phyloP scores from a whole-genome alignment of 2,329 filamentous ascomycete species.

The Claviceps fusiformis region DNA sequence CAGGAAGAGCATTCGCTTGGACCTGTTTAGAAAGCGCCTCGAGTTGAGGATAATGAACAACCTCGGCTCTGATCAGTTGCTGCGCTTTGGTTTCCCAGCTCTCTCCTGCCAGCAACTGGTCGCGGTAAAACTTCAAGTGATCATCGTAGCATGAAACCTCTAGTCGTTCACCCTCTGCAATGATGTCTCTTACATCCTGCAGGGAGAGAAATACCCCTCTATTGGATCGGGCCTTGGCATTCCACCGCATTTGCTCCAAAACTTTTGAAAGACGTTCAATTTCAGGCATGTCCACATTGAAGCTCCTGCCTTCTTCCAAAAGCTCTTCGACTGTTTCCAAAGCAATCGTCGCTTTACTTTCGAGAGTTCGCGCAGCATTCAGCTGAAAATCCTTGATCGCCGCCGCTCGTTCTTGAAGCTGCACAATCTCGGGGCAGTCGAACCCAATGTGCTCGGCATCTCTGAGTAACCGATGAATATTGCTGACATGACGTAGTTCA shows the following conservation, averaged over 20 bases:
- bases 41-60: conserved; percentile 86
- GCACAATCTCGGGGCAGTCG: conserved; percentile 79
- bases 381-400: conserved; percentile 76
- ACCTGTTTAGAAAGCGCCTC: conserved; percentile 84
- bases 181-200: conserved; percentile 64
- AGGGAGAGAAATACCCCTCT: conserved; percentile 56
- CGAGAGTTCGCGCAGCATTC: conserved; percentile 56
- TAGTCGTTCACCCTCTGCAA: conserved; percentile 63
- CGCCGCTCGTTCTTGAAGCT: conserved; percentile 71
- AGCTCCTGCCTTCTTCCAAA: conserved; percentile 75
- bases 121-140: conserved; percentile 60
- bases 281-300: conserved; percentile 85
- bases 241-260: conserved; percentile 80
- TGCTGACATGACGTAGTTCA: conserved; percentile 77
- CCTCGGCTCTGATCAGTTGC: conserved; percentile 82
- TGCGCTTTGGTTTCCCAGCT: conserved; percentile 88
- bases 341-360: conserved; percentile 48
- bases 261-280: conserved; percentile 69
- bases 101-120: conserved; percentile 63
- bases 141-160: conserved; percentile 71
- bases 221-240: conserved; percentile 56
- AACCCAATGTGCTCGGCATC: conserved; percentile 82
- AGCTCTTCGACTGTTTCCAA: conserved; percentile 75
- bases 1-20: conserved; percentile 53
- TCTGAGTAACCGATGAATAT: conserved; percentile 71